phyloP scores from a whole-genome alignment of 345 rosid species.

The Gossypium herbaceum region DNA sequence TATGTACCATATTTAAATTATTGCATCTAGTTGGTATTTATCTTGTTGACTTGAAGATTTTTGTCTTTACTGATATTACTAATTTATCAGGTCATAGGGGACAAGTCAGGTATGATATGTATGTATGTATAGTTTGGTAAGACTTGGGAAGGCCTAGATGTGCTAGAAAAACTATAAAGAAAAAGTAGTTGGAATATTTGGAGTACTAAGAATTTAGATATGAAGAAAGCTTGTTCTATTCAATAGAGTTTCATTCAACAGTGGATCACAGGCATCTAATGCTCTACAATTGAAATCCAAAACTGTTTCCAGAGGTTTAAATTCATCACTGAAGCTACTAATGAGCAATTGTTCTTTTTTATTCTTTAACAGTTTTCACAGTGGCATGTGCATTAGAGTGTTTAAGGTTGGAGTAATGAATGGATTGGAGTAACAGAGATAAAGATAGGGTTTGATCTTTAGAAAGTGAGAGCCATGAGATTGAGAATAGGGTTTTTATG shows the following conservation, averaged over 20 bases:
- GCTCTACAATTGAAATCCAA: too few species aligned
- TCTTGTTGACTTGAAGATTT: constrained; percentile 19
- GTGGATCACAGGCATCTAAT: too few species aligned
- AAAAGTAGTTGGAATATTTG: not conserved
- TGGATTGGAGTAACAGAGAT: too few species aligned
- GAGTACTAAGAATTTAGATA: constrained; percentile 24
- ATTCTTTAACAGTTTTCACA: too few species aligned
- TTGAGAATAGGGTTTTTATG: too few species aligned
- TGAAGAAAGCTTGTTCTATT: constrained; percentile 27
- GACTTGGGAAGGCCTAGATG: not conserved
- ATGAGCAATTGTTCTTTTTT: too few species aligned
- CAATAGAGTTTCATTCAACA: not conserved
- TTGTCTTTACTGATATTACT: constrained; percentile 16
- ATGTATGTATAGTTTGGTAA: not conserved
- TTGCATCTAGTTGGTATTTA: not conserved
- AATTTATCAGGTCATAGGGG: constrained; percentile 52
- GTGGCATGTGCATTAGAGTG: too few species aligned
- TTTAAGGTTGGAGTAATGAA: too few species aligned
- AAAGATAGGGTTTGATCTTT: too few species aligned
- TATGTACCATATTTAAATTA: constrained; percentile 35
- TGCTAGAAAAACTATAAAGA: not conserved
- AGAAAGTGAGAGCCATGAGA: too few species aligned
- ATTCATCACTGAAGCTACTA: too few species aligned
- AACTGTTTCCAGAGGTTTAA: too few species aligned
- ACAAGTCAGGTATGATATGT: constrained; percentile 65